Conservation (phyloP, 495 filamentous ascomycete genomes). For the Penicillium egyptiacum region DNA sequence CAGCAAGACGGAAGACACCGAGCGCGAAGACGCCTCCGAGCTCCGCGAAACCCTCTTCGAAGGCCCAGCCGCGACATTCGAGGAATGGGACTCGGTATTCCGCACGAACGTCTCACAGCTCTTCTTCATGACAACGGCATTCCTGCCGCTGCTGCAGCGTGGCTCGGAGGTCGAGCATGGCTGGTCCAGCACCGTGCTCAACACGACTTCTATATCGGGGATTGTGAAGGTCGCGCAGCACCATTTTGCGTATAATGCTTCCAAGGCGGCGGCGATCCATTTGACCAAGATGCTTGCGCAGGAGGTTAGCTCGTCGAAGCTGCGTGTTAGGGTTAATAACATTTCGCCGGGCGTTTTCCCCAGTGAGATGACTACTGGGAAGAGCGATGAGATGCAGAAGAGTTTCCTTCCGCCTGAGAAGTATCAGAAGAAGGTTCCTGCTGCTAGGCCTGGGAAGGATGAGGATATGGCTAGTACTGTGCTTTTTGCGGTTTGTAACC, state of each 20-base stretch:
- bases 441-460: constrained; percentile 63
- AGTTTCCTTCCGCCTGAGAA: constrained; percentile 60
- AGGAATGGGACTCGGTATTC: constrained; percentile 49
- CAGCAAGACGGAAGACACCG: constrained; percentile 31
- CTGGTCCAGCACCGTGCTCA: constrained; percentile 58
- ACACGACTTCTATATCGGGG: constrained; percentile 57
- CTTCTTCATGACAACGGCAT: constrained; percentile 47
- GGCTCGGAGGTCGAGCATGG: constrained; percentile 48
- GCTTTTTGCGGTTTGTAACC: constrained; percentile 61
- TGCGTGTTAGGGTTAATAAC: constrained; percentile 50
- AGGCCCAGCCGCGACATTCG: constrained; percentile 30
- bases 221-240: constrained; percentile 50
- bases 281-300: constrained; percentile 55
- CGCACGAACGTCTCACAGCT: constrained; percentile 50
- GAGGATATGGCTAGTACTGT: constrained; percentile 71
- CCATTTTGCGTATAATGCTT: constrained; percentile 55
- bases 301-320: constrained; percentile 43
- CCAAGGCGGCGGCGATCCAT: constrained; percentile 53
- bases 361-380: constrained; percentile 54
- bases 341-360: constrained; percentile 60
- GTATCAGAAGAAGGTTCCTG: constrained; percentile 59
- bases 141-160: constrained; percentile 42
- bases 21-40: constrained; percentile 43
- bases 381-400: constrained; percentile 61
- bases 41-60: constrained; percentile 61